Percentiles rank a stretch among this genome's conserved stretches.
phyloP scores from a whole-genome alignment of 208 protist genomes.

The Leishmania mexicana region DNA sequence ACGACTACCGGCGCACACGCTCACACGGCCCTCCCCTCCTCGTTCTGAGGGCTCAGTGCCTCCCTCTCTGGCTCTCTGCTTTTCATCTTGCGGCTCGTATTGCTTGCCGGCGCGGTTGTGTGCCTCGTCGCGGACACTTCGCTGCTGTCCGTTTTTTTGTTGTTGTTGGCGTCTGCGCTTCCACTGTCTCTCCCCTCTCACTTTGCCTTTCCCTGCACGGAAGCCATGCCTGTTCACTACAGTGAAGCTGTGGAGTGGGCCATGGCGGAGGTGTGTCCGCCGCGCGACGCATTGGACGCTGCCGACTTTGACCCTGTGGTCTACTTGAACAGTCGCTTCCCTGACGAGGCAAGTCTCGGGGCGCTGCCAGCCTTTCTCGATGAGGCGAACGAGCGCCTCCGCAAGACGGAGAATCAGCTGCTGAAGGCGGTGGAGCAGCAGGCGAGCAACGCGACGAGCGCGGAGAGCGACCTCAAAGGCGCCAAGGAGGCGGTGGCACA shows the following conservation, averaged over 20 bases:
- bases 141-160: too few species aligned
- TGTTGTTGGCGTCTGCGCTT: too few species aligned
- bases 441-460: conserved; percentile 62
- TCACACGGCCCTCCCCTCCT: too few species aligned
- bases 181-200: neutral
- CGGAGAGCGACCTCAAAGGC: conserved; percentile 84
- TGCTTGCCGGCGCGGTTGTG: too few species aligned
- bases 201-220: neutral
- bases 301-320: conserved; percentile 91
- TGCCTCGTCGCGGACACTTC: too few species aligned
- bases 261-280: conserved; percentile 81
- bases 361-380: conserved; percentile 85
- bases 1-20: too few species aligned
- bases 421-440: conserved; percentile 92
- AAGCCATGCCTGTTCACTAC: conserved; percentile 52
- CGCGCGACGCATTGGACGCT: conserved; percentile 76
- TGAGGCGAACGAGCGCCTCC: conserved; percentile 83
- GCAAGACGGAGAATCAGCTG: conserved; percentile 89
- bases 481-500: conserved; percentile 86
- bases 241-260: conserved; percentile 78
- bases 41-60: too few species aligned
- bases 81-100: too few species aligned
- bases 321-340: conserved; percentile 95
- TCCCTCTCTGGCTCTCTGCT: too few species aligned
- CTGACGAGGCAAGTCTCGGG: conserved; percentile 85